phyloP scores from a whole-genome alignment of 192 early-diverging fungal species.

The Backusella sp. region DNA sequence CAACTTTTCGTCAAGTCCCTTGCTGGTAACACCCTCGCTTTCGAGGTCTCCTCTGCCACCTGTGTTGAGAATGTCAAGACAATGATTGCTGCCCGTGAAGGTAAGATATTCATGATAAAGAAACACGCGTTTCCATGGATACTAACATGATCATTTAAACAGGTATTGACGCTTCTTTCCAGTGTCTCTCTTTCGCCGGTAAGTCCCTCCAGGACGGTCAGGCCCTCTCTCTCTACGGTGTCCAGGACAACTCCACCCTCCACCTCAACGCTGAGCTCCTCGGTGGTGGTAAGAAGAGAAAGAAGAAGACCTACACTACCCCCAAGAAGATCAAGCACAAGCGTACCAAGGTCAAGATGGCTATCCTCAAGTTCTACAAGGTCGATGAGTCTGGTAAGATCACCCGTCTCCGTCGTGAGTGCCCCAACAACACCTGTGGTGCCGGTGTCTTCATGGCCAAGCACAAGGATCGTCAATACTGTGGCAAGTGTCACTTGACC shows the following conservation, averaged over 20 bases:
- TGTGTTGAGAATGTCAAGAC: slow-evolving; percentile 56
- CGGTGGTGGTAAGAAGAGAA: slow-evolving; percentile 97
- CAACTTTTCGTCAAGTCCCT: slow-evolving; percentile 68
- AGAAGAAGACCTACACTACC: slow-evolving; percentile 99
- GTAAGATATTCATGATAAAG: background rate
- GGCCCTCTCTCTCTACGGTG: slow-evolving; percentile 48
- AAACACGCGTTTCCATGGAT: background rate
- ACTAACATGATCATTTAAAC: background rate
- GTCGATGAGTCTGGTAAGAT: slow-evolving; percentile 96
- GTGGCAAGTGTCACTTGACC: slow-evolving; percentile 94
- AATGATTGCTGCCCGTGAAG: slow-evolving; percentile 56
- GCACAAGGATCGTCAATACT: slow-evolving; percentile 99
- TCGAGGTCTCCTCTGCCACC: slow-evolving; percentile 54
- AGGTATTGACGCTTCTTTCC: slow-evolving; percentile 61
- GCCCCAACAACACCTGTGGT: slow-evolving; percentile 94
- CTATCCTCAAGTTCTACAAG: slow-evolving; percentile 99
- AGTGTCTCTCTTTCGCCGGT: slow-evolving; percentile 56
- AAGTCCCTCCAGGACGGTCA: slow-evolving; percentile 49
- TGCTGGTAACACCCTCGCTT: slow-evolving; percentile 61
- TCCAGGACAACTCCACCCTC: slow-evolving; percentile 74
- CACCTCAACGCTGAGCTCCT: slow-evolving; percentile 69
- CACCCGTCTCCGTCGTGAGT: slow-evolving; percentile 98
- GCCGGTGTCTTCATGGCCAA: slow-evolving; percentile 99
- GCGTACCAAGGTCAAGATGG: slow-evolving; percentile 98
- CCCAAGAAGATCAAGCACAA: slow-evolving; percentile 99